A percentile compares a stretch with the other conserved stretches of the same genome.
These are phyloP conservation scores for Schizopora paradoxa DNA, from an alignment of 1,284 basidiomycete species.

Conservation along the genomic window DNA sequence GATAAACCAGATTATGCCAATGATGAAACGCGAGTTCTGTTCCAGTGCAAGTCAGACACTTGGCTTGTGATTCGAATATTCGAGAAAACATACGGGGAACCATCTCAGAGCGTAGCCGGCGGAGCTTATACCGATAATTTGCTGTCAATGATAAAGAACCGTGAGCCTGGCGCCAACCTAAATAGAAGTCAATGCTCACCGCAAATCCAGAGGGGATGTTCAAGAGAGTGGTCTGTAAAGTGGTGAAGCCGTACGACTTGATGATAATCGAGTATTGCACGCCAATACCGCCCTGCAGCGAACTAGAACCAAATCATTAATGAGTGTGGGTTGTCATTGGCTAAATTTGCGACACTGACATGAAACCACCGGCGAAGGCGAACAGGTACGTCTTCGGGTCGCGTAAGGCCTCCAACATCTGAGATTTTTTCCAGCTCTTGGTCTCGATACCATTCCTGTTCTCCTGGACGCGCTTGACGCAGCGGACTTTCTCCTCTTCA, in stretches of 20 bases:
- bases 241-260: conserved; percentile 28
- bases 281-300: conserved; percentile 23
- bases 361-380: conserved; percentile 19
- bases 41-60: too few species aligned
- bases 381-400: conserved; percentile 25
- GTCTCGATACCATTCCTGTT: conserved; percentile 22
- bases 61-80: conserved; percentile 10
- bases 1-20: conserved; percentile 24
- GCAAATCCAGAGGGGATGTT: conserved; percentile 26
- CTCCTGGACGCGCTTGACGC: conserved; percentile 23
- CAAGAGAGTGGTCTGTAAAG: conserved; percentile 26
- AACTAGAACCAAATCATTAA: conserved; percentile 1
- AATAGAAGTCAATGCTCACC: conserved; percentile 17
- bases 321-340: neutral
- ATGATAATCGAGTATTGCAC: conserved; percentile 25
- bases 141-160: conserved; percentile 1
- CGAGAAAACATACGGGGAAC: conserved; percentile 17
- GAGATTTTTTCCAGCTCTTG: conserved; percentile 22
- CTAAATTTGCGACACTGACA: conserved; percentile 1
- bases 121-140: conserved; percentile 14
- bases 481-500: conserved; percentile 25
- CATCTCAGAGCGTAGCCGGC: conserved; percentile 16
- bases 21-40: conserved; percentile 23
- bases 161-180: conserved; percentile 7
- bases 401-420: conserved; percentile 22